phyloP scores from a whole-genome alignment of 2,329 filamentous ascomycete species.

The Fusarium sp. region DNA sequence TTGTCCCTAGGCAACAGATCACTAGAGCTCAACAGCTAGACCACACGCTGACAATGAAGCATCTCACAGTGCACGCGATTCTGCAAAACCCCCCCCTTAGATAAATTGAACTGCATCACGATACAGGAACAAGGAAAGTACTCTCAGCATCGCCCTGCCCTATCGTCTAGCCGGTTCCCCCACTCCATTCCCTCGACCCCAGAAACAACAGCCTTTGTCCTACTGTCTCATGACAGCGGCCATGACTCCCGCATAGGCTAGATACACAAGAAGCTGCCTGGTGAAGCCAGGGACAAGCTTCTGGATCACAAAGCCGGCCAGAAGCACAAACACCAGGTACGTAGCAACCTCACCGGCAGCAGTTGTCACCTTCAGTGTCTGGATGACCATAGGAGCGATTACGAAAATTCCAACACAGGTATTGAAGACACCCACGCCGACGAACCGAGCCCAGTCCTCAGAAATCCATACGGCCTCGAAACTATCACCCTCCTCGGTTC shows the following conservation, averaged over 20 bases:
- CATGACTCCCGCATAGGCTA: constrained; percentile 23
- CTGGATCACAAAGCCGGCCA: constrained; percentile 16
- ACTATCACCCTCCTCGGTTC: not conserved
- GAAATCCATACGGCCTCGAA: not conserved
- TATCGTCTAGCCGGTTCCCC: not conserved
- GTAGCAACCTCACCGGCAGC: not conserved
- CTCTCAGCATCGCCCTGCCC: too few species aligned
- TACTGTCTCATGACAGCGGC: constrained; percentile 19
- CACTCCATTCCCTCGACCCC: not conserved
- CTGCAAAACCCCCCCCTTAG: not conserved
- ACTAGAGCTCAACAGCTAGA: not conserved
- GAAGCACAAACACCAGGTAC: constrained; percentile 19
- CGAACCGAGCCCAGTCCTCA: not conserved
- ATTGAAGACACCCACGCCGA: constrained; percentile 8
- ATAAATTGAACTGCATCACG: not conserved
- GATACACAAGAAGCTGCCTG: constrained; percentile 17
- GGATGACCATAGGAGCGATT: constrained; percentile 15
- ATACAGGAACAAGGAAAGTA: not conserved
- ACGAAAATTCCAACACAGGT: constrained; percentile 11
- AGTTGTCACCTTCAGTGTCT: constrained; percentile 9
- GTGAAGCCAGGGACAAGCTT: constrained; percentile 11
- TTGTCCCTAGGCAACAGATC: not conserved
- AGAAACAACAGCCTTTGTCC: not conserved
- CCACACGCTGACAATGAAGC: not conserved
- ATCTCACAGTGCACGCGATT: not conserved